These are phyloP conservation scores for Penicillium sp. DNA, from an alignment of 2,329 filamentous ascomycete species.

Conservation along the genomic window DNA sequence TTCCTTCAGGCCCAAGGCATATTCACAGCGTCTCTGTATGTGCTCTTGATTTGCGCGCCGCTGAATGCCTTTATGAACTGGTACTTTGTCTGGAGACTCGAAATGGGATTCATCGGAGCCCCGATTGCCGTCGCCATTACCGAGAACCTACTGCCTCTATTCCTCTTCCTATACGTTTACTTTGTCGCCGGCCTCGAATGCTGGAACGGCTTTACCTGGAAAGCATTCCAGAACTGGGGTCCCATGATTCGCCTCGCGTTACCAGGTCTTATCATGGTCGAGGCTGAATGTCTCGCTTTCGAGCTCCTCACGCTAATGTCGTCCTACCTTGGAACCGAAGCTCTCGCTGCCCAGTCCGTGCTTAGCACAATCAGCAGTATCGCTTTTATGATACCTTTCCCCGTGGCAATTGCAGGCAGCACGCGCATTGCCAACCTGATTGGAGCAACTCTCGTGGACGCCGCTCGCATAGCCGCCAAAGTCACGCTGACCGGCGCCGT, in stretches of 20 bases:
- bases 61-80: constrained; percentile 78
- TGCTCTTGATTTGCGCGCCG: constrained; percentile 76
- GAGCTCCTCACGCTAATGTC: constrained; percentile 83
- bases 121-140: constrained; percentile 73
- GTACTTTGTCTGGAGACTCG: constrained; percentile 68
- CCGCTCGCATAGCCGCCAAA: constrained; percentile 74
- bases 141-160: constrained; percentile 67
- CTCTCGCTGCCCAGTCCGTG: constrained; percentile 83
- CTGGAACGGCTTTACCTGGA: constrained; percentile 73
- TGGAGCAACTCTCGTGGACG: constrained; percentile 74
- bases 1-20: constrained; percentile 83
- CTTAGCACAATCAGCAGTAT: constrained; percentile 73
- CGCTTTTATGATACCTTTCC: constrained; percentile 89
- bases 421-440: constrained; percentile 91
- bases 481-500: constrained; percentile 67
- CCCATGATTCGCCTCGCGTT: constrained; percentile 84
- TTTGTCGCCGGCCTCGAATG: constrained; percentile 70
- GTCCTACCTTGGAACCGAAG: constrained; percentile 72
- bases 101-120: constrained; percentile 71
- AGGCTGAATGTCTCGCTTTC: constrained; percentile 90
- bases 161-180: constrained; percentile 70
- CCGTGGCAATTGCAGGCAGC: constrained; percentile 79
- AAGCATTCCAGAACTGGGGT: constrained; percentile 69
- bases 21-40: constrained; percentile 79
- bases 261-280: constrained; percentile 88